Evolutionary conservation across 1,284 basidiomycete species (phyloP), one percentile per base, ranked within the genome.

Genomic region (Ustilago shanxiensis): DNA sequence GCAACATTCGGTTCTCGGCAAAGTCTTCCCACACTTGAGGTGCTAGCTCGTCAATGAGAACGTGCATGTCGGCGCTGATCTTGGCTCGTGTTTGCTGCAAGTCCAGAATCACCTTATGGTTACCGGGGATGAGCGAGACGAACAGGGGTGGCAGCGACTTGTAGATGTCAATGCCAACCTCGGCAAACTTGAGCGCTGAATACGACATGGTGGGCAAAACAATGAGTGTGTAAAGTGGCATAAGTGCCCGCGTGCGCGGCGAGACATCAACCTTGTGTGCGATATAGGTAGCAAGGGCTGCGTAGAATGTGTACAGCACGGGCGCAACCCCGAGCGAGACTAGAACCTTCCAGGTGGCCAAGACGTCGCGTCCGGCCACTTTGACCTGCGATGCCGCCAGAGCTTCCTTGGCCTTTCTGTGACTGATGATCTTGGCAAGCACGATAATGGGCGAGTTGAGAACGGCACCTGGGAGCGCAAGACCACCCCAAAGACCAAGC

Each of bases 331-430:
- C 97, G 57, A 99, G 89, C 13, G 95, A 96, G 60, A 99, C 95
- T 52, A 99, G 90, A 33, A 99, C 91, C 86, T 99, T 99, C 97
- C 97, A 99, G 2, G 95, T 95, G 0, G 95, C 97, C 18, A 99
- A 88, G 14, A 99, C 97, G 85, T 99, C 97, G 55, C 94, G 91
- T 29, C 92, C 97, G 37, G 93, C 93, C 66, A 99, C 91, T 88
- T 99, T 99, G 86, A 99, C 97, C 11, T 91, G 92, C 13, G 96
- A 98, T 9, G 93, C 95, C 47, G 95, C 96, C 65, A 99, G 91
- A 2, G 97, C 97, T 90, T 98, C 96, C 90, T 94, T 95, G 10
- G 96, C 95, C 87, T 98, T 99, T 84, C 90, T 90, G 72, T 92
- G 89, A 35, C 93, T 95, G 71, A 98, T 93, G 55, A 95, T 87